phyloP scores from a whole-genome alignment of 2,329 filamentous ascomycete genomes.

The Aspergillus sp. region DNA sequence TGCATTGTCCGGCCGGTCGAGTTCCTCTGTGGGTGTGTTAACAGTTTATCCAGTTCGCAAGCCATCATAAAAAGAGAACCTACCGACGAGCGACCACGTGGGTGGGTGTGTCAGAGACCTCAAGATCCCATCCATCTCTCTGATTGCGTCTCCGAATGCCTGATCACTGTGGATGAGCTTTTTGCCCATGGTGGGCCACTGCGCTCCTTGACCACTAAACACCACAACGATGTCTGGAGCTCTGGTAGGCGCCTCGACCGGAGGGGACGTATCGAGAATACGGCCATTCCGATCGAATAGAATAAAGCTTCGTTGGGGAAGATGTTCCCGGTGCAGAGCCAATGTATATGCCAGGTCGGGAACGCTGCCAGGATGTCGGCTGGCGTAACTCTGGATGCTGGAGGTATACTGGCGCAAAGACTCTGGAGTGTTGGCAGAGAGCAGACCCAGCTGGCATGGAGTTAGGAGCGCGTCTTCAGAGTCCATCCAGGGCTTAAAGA shows the following conservation, averaged over 20 bases:
- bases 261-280: not conserved
- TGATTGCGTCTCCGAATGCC: conserved; percentile 12
- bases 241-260: not conserved
- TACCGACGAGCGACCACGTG: conserved; percentile 2
- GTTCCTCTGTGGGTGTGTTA: not conserved
- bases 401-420: not conserved
- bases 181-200: conserved; percentile 27
- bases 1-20: not conserved
- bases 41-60: not conserved
- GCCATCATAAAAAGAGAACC: not conserved
- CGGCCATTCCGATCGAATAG: not conserved
- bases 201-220: conserved; percentile 33
- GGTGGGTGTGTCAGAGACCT: conserved; percentile 2
- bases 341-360: conserved; percentile 18
- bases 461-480: too few relatives aligned
- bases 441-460: too few relatives aligned
- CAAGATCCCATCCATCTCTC: conserved; percentile 9
- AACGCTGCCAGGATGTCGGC: not conserved
- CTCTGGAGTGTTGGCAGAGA: not conserved
- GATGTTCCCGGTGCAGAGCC: conserved; percentile 9
- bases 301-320: conserved; percentile 12
- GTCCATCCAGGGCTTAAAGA: too few relatives aligned
- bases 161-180: conserved; percentile 15
- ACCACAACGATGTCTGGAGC: conserved; percentile 13
- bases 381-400: not conserved